Conservation (phyloP, 179 eudicot genomes). For the Amaranthus tricolor region DNA sequence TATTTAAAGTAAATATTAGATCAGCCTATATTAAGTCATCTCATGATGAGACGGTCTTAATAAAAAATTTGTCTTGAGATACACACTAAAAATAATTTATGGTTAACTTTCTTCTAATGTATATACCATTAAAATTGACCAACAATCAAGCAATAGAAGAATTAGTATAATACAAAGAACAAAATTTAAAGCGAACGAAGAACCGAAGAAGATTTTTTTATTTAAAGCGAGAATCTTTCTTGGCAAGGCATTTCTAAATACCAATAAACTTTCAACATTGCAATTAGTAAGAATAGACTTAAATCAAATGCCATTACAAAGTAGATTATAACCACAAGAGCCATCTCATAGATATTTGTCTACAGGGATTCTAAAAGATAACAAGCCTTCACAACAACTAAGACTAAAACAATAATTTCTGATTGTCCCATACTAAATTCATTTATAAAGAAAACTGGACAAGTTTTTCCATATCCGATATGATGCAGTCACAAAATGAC, state of each 20-base stretch:
- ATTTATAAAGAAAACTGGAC: constrained; percentile 8
- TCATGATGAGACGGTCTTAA: no score
- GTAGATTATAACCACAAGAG: not conserved
- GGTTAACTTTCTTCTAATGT: no score
- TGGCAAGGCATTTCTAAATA: not conserved
- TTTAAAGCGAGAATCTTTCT: no score
- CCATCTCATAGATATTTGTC: not conserved
- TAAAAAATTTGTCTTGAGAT: no score
- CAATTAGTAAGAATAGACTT: not conserved
- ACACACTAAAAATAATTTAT: no score
- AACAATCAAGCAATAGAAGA: no score
- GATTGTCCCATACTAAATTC: constrained; percentile 4
- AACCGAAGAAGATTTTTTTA: no score
- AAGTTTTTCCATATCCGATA: constrained; percentile 14
- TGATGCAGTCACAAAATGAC: constrained; percentile 1
- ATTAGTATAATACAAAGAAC: no score
- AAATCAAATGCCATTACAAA: not conserved
- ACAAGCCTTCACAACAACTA: not conserved
- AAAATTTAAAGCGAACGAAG: no score
- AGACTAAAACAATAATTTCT: not conserved
- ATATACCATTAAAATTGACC: no score
- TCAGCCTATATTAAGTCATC: no score
- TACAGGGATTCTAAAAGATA: constrained; percentile 2
- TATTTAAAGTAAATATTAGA: no score
- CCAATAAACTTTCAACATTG: not conserved